Evolutionary conservation across 202 grass and related monocot species (phyloP).

Genomic region (Tripidium arundinaceum): DNA sequence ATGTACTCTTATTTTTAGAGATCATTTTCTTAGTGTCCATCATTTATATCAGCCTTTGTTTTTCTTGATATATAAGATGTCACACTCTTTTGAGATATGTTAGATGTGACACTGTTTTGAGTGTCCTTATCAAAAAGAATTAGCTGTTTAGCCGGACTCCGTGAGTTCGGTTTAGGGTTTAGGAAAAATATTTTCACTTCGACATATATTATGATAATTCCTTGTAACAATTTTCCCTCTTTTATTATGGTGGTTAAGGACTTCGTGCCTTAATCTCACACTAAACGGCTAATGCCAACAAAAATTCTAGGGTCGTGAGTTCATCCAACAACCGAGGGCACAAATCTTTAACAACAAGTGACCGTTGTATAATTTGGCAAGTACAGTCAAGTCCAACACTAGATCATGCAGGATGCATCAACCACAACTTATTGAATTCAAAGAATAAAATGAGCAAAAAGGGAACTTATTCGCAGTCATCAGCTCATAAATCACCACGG

Average conservation of each 20-base stretch:
- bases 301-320: not conserved
- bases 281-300: not conserved
- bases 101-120: no score
- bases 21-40: no score
- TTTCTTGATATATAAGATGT: no score
- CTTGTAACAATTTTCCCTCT: not conserved
- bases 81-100: no score
- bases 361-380: not conserved
- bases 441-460: not conserved
- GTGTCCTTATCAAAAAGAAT: no score
- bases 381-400: not conserved
- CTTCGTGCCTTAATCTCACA: not conserved
- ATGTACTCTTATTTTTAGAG: no score
- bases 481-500: not conserved
- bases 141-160: no score
- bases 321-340: not conserved
- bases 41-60: no score
- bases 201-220: not conserved
- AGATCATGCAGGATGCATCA: not conserved
- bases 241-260: not conserved
- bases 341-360: not conserved
- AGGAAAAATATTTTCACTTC: no score
- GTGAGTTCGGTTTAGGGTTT: no score
- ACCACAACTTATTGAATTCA: not conserved
- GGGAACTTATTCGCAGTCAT: slow-evolving; percentile 27